Evolutionary conservation across 768 basidiomycete species (phyloP).

Genomic region (Clavaria fumosa): DNA sequence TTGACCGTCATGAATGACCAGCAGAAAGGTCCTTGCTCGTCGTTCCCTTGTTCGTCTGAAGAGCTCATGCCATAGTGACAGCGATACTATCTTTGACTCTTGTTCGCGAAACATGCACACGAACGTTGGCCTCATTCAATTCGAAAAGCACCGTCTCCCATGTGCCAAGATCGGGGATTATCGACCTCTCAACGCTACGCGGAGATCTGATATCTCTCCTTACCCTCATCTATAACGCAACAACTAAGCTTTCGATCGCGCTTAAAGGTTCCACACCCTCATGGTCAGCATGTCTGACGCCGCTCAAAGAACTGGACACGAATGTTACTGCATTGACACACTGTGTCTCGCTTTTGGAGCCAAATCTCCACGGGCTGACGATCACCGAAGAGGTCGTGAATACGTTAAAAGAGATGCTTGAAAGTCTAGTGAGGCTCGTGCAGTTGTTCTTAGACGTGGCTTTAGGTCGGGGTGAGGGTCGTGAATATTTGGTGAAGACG

Average conservation of each 20-base stretch:
- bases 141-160: too few species aligned
- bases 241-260: conserved; percentile 48
- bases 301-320: conserved; percentile 38
- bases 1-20: too few species aligned
- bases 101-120: conserved; percentile 24
- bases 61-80: too few species aligned
- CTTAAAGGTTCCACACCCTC: conserved; percentile 44
- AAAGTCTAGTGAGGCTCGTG: conserved; percentile 28
- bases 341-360: conserved; percentile 30
- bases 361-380: conserved; percentile 27
- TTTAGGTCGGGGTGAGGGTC: conserved; percentile 16
- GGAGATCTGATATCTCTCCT: conserved; percentile 44
- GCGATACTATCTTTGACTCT: conserved; percentile 20
- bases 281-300: conserved; percentile 31
- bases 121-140: conserved; percentile 21
- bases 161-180: too few species aligned
- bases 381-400: conserved; percentile 29
- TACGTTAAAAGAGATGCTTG: conserved; percentile 27
- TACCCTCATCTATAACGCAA: conserved; percentile 35
- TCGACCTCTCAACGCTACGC: conserved; percentile 27
- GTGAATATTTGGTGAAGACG: conserved; percentile 40
- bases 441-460: conserved; percentile 28
- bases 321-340: conserved; percentile 35
- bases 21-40: too few species aligned
- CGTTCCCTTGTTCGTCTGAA: too few species aligned